Base-by-base conservation (phyloP, 441 rosid species). In the Euphorbia corollata region DNA sequence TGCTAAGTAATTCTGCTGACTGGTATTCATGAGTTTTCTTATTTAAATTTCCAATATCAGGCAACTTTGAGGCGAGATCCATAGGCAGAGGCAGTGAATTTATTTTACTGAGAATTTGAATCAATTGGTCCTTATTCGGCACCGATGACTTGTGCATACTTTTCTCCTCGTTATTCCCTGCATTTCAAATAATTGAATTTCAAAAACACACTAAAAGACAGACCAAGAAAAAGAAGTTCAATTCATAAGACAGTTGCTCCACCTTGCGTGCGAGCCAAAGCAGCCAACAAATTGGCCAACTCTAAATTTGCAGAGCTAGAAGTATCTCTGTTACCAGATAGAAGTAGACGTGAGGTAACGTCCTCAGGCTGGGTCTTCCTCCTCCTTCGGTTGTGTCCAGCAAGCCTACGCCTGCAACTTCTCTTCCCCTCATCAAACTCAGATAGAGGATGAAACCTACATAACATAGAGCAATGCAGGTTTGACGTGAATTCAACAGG, bases 311-410 rank as follows among this genome's bases (percentile, higher is more conserved):
- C 68, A 11, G 68, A 75, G 58, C 71, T 64, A 3, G 63, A 39
- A 30, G 61, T 73, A 62, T 83, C 86, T 65, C 64, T 74, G 61
- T 80, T 85, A 24, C 79, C 85, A 0, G 81, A 78, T 78, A 74
- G 79, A 41, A 77, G 79, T 66, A 77, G 71, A 22, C 86, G 75
- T 51, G 90, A 80, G 8, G 82, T 77, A 30, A 80, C 75, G 70
- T 89, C 96, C 34, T 91, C 94, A 0, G 88, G 85, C 69, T 87
- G 96, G 6, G 87, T 82, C 73, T 84, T 86, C 79, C 88, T 82
- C 57, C 85, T 68, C 27, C 88, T 77, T 30, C 84, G 83, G 55
- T 86, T 86, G 74, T 85, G 90, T 38, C 85, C 86, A 3, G 87
- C 85, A 58, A 85, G 79, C 30, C 87, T 77, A 18, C 82, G 81